phyloP scores from a whole-genome alignment of 345 rosid genomes.

The Arabidopsis arenosa region DNA sequence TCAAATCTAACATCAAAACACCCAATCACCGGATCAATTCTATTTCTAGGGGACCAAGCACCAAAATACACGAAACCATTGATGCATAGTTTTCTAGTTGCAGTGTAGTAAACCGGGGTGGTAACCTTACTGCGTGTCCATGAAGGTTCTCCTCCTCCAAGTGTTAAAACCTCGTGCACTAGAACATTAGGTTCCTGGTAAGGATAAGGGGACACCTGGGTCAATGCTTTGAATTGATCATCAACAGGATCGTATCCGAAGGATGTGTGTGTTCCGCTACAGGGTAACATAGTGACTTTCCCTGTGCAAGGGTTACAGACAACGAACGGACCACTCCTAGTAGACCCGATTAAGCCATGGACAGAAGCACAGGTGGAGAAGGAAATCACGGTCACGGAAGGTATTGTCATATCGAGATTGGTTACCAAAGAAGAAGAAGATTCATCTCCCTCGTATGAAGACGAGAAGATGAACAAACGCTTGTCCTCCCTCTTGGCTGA shows the following conservation, averaged over 20 bases:
- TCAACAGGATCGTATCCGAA: not conserved
- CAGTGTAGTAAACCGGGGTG: not conserved
- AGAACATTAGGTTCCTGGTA: not conserved
- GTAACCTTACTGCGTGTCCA: not conserved
- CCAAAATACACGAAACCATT: not conserved
- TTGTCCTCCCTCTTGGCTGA: not conserved
- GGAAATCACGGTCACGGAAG: not conserved
- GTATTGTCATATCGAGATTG: not conserved
- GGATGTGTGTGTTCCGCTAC: not conserved
- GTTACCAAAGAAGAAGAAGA: not conserved
- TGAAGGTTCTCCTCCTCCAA: not conserved
- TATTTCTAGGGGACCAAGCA: not conserved
- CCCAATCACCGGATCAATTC: not conserved
- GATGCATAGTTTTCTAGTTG: not conserved
- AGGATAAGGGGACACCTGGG: not conserved
- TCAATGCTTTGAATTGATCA: not conserved
- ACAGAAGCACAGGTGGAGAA: not conserved
- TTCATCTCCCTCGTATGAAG: not conserved
- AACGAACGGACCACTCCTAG: not conserved
- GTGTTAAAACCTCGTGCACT: not conserved
- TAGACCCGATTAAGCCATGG: not conserved
- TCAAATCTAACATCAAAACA: slow-evolving; percentile 7
- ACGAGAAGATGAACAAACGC: not conserved
- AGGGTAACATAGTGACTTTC: not conserved
- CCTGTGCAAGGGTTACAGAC: not conserved